phyloP scores from a whole-genome alignment of 768 basidiomycete species.

The Lyophyllum shimeji region DNA sequence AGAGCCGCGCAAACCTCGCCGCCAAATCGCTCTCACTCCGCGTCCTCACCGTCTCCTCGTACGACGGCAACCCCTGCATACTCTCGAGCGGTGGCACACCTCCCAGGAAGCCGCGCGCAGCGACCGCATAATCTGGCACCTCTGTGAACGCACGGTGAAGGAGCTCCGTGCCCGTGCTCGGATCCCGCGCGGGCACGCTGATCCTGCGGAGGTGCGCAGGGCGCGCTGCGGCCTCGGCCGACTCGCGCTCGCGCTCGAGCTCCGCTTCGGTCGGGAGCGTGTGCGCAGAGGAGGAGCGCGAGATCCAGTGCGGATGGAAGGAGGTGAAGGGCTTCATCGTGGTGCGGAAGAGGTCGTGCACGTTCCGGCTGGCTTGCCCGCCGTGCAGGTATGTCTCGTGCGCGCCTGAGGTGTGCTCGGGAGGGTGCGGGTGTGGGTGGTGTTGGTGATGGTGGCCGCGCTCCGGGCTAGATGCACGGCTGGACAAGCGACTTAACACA shows the following conservation, averaged over 20 bases:
- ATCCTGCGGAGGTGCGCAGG: conserved; percentile 16
- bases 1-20: conserved; percentile 14
- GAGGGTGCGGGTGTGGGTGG: conserved; percentile 9
- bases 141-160: conserved; percentile 67
- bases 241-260: conserved; percentile 7
- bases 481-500: conserved; percentile 23
- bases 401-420: conserved; percentile 18
- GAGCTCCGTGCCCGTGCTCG: conserved; percentile 27
- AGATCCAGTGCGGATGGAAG: conserved; percentile 42
- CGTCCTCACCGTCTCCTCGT: conserved; percentile 62
- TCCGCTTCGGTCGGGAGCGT: conserved; percentile 2
- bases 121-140: conserved; percentile 86
- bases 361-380: conserved; percentile 48
- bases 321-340: conserved; percentile 65
- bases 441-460: conserved; percentile 1
- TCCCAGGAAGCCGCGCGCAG: conserved; percentile 85
- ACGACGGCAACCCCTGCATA: conserved; percentile 78
- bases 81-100: conserved; percentile 85
- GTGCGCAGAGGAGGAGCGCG: conserved; percentile 8
- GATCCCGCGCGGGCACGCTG: conserved; percentile 14
- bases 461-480: conserved; percentile 63
- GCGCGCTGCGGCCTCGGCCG: conserved; percentile 12
- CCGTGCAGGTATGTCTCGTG: conserved; percentile 55
- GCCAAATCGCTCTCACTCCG: conserved; percentile 22
- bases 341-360: conserved; percentile 52